Percentiles rank a stretch among this genome's conserved stretches.
phyloP scores from a whole-genome alignment of 768 basidiomycete species.

The Leccinum ochraceum region DNA sequence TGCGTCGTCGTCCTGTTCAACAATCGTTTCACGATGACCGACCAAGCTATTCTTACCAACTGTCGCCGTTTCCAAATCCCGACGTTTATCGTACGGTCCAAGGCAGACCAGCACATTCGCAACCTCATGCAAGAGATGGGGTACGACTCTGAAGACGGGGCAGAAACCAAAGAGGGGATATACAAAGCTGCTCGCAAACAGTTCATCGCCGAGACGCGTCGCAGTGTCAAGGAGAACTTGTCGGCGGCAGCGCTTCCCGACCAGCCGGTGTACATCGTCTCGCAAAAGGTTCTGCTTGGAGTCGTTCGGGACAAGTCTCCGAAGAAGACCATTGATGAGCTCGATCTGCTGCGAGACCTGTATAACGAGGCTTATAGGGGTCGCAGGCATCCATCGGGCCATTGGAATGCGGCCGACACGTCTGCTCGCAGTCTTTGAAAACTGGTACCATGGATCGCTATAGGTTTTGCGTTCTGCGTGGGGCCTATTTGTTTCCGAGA shows the following conservation, averaged over 20 bases:
- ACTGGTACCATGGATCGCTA: not conserved
- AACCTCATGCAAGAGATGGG: conserved; percentile 30
- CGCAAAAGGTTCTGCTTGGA: conserved; percentile 22
- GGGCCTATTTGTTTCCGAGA: not conserved
- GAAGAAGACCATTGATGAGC: conserved; percentile 27
- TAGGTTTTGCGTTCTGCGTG: not conserved
- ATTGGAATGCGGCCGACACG: conserved; percentile 1
- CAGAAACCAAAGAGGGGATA: conserved; percentile 14
- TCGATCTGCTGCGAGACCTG: conserved; percentile 29
- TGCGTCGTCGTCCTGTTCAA: conserved; percentile 37
- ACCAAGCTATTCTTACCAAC: conserved; percentile 36
- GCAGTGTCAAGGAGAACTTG: conserved; percentile 27
- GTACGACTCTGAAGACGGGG: conserved; percentile 26
- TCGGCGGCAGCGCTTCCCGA: conserved; percentile 27
- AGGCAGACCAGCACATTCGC: conserved; percentile 36
- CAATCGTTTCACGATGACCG: conserved; percentile 38
- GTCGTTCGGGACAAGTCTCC: conserved; percentile 28
- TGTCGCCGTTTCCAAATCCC: conserved; percentile 37
- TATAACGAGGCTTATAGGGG: conserved; percentile 17
- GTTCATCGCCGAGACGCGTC: conserved; percentile 30
- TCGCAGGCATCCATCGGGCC: conserved; percentile 9
- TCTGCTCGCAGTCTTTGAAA: conserved; percentile 18
- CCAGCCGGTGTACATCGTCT: conserved; percentile 32
- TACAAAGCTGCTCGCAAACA: conserved; percentile 29
- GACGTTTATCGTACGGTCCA: conserved; percentile 38